Conservation (phyloP, 2,329 filamentous ascomycete species). For the Pezizomycotina sp. region DNA sequence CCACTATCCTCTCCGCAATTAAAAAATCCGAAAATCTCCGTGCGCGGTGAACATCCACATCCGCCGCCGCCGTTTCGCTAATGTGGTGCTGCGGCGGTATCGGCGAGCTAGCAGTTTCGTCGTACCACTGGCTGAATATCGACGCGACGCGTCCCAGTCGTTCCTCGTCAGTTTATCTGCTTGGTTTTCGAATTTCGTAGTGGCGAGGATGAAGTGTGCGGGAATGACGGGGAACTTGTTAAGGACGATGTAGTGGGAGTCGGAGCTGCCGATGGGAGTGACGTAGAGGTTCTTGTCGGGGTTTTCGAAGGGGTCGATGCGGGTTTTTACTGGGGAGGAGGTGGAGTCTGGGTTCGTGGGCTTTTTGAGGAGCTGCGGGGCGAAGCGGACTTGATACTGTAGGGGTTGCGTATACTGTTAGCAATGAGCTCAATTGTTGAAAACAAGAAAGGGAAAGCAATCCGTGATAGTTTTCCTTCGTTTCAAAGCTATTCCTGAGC, state of each 20-base stretch:
- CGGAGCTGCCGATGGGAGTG: constrained; percentile 32
- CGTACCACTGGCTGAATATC: too few species aligned
- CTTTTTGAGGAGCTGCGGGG: constrained; percentile 16
- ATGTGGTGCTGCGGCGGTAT: too few species aligned
- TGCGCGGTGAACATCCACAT: too few species aligned
- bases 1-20: constrained; percentile 21
- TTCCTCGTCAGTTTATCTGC: constrained; percentile 43
- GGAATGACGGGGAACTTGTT: constrained; percentile 61
- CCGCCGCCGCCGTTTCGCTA: too few species aligned
- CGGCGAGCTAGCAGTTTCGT: too few species aligned
- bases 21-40: constrained; percentile 22
- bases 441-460: too few species aligned
- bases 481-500: too few species aligned
- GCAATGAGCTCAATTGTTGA: too few species aligned
- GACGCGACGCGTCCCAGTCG: constrained; percentile 47
- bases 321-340: constrained; percentile 3
- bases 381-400: constrained; percentile 18
- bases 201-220: constrained; percentile 56
- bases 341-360: constrained; percentile 1
- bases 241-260: constrained; percentile 47
- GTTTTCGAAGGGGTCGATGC: constrained; percentile 13
- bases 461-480: too few species aligned
- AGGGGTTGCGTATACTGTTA: too few species aligned
- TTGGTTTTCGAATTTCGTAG: constrained; percentile 46
- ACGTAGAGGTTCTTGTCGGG: constrained; percentile 11